Base-by-base conservation (phyloP, 2,329 filamentous ascomycete genomes). In the Aspergillus pseudotamarii region DNA sequence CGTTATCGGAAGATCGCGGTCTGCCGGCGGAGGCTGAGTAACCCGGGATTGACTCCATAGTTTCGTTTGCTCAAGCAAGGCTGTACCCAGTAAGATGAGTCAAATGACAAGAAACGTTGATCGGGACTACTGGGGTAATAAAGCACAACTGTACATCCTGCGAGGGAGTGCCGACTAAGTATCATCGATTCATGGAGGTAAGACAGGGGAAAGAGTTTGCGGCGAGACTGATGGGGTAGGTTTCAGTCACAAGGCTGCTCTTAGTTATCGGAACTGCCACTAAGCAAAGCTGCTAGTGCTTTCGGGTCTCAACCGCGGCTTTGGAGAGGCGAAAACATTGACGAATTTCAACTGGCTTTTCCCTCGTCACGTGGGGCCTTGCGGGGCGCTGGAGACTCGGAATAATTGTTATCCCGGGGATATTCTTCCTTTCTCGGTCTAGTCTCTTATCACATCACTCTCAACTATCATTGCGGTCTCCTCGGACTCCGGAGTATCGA, bases 21-120 rank as follows among this genome's bases (percentile, higher is more conserved):
- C 74, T 70, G 61, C 71, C 59, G 8, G 53, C 68, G 48, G 71
- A 61, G 48, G 72, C 61, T 43, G 76, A 71, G 60, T 71, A 75
- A 63, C 69, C 71, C 23, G 75, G 71, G 50, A 76, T 64, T 32
- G 77, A 79, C 11, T 75, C 73, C 77, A 79, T 79, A 36, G 59
- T 55, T 56, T 57, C 34, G 59, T 57, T 56, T 56, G 43, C 28
- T 45, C 34, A 51, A n/a, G 36, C 38, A 32, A 36, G 14, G 34
- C 38, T 10, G 38, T 2, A 43, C 38, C 38, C 14, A 28, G 48
- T 51, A 19, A 32, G 28, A 45, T 45, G 58, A 28, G 21, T 48
- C 45, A 28, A 16, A 23, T 28, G n/a, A 50, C 26, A 16, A 11
- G 26, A 50, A 26, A 50, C 16, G 46, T 30, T 30, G 21, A 30